Percentiles rank a stretch among this genome's conserved stretches.
phyloP scores from a whole-genome alignment of 805 yeast species.

The Myxozyma lipomycoides region DNA sequence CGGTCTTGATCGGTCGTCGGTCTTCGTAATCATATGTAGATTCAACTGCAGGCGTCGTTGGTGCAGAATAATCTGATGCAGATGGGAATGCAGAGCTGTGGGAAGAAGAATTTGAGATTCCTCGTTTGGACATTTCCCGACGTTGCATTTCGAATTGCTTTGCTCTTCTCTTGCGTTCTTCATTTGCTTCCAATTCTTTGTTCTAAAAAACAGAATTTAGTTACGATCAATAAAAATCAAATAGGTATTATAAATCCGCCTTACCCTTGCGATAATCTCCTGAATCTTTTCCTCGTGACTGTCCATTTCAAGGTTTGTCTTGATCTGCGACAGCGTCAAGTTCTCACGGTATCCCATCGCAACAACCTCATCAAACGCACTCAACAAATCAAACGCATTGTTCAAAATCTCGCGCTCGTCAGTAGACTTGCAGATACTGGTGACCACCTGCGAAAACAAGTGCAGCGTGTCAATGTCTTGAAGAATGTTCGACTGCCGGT shows the following conservation, averaged over 20 bases:
- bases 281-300: slow-evolving; percentile 98
- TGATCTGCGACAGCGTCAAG: slow-evolving; percentile 73
- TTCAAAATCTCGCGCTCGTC: slow-evolving; percentile 81
- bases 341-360: slow-evolving; percentile 87
- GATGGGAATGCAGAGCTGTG: slow-evolving; percentile 19
- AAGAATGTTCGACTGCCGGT: slow-evolving; percentile 82
- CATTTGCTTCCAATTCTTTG: slow-evolving; percentile 94
- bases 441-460: slow-evolving; percentile 75
- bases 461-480: slow-evolving; percentile 93
- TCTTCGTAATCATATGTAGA: slow-evolving; percentile 22
- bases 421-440: slow-evolving; percentile 62
- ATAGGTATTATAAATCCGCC: background rate
- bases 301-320: slow-evolving; percentile 92
- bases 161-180: slow-evolving; percentile 93
- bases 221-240: too few relatives aligned
- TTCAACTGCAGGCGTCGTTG: slow-evolving; percentile 20
- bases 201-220: slow-evolving; percentile 52
- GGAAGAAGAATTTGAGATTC: slow-evolving; percentile 9
- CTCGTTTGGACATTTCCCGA: slow-evolving; percentile 44
- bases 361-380: slow-evolving; percentile 92
- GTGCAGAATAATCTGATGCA: slow-evolving; percentile 17
- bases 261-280: slow-evolving; percentile 70
- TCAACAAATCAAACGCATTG: slow-evolving; percentile 80
- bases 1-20: slow-evolving; percentile 24
- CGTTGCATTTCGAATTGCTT: slow-evolving; percentile 63